Percentiles rank a stretch among this genome's conserved stretches.
phyloP scores from a whole-genome alignment of 768 basidiomycete genomes.

The Kwoniella pini region DNA sequence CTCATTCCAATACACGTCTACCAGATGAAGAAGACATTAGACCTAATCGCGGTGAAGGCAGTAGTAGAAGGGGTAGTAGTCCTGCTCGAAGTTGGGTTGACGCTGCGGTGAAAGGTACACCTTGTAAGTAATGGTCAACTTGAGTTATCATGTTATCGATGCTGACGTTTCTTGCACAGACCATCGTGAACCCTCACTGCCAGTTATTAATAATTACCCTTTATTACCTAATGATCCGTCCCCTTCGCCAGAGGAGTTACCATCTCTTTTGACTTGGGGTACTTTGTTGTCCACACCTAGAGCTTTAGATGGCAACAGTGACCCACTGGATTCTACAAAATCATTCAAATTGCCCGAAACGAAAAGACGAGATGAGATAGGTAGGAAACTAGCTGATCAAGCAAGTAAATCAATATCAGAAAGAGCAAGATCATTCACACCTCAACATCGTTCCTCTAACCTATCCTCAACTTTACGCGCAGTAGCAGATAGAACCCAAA shows the following conservation, averaged over 20 bases:
- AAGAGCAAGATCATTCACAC: constrained; percentile 44
- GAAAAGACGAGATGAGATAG: constrained; percentile 76
- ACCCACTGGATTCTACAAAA: constrained; percentile 57
- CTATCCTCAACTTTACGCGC: constrained; percentile 55
- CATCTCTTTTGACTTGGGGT: constrained; percentile 97
- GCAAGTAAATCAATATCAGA: constrained; percentile 76
- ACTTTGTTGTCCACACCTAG: constrained; percentile 89
- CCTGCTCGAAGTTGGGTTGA: constrained; percentile 87
- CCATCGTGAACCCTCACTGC: constrained; percentile 59
- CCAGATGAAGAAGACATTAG: constrained; percentile 60
- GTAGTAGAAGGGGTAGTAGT: constrained; percentile 62
- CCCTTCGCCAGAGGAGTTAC: constrained; percentile 77
- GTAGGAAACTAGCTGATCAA: constrained; percentile 74
- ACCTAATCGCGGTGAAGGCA: constrained; percentile 15
- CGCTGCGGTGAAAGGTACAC: constrained; percentile 89
- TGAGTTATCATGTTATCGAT: too few relatives aligned
- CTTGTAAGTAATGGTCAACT: constrained; percentile 80
- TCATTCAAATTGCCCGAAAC: constrained; percentile 75
- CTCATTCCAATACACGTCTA: constrained; percentile 78
- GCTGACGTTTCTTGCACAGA: too few relatives aligned
- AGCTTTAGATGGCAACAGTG: constrained; percentile 59
- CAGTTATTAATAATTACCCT: constrained; percentile 62
- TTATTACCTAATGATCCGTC: constrained; percentile 85
- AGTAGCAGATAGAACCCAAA: constrained; percentile 47
- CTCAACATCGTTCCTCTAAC: constrained; percentile 43